Base-by-base conservation (phyloP, 495 filamentous ascomycete species). In the Cercophora scortea region DNA sequence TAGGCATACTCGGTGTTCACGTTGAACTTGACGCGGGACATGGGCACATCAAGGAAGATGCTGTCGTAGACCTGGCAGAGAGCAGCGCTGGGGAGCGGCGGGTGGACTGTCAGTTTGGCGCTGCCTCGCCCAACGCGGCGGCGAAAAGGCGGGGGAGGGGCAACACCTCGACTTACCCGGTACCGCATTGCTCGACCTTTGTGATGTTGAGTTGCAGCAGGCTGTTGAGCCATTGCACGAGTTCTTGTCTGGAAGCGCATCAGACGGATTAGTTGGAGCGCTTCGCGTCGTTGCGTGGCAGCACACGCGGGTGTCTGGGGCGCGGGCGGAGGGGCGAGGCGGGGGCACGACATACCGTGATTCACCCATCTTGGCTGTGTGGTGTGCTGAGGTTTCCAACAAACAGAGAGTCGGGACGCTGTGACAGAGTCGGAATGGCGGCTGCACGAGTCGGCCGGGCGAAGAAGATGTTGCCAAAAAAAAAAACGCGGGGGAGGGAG, bases 151-250 rank as follows among this genome's bases (percentile, higher is more conserved):
- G 68, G 68, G 66, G 61, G 65, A 63, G 60, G 59, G 66, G 55
- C 53, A 61, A 57, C 10, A 15, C 58, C 55, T 17, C 48, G 43
- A 65, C 87, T 61, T 87, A 98, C 93, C 93, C 93, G 60, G 93
- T 97, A 61, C 93, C 93, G 71, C 93, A 96, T 78, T 98, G 94
- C 72, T 98, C 93, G 66, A 98, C 87, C 72, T 95, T 96, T 66
- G 92, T 96, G 52, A 98, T 82, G 73, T 97, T 97, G 59, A 97
- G 82, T 76, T 95, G 88, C 50, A 98, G 83, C 48, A 97, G 89
- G 79, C 87, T 89, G 79, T 98, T 98, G 61, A 98, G 74, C 93
- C 93, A 98, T 73, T 85, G 83, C 54, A 98, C 79, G 54, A 98
- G 83, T 74, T 98, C 93, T 73, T 98, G 93, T 78, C 93, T 98